A percentile compares a stretch with the other conserved stretches of the same genome.
Evolutionary conservation across 2,329 filamentous ascomycete genomes (phyloP).

Genomic region (Lachnellula willkommii): DNA sequence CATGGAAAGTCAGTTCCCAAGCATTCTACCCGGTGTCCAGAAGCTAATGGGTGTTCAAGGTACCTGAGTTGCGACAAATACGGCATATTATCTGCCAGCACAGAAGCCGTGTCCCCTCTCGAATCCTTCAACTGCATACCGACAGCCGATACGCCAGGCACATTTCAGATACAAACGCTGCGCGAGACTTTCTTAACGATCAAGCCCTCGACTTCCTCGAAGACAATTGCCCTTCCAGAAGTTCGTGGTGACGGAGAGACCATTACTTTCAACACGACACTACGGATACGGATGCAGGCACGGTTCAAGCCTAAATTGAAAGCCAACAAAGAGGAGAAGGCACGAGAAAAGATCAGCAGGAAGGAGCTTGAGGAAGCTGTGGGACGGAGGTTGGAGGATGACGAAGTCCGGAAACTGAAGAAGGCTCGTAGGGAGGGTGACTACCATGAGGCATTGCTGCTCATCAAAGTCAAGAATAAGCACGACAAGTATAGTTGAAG

Average conservation of each 20-base stretch:
- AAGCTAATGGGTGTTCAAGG: slow-evolving; percentile 38
- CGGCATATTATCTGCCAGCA: slow-evolving; percentile 69
- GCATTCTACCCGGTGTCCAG: background rate
- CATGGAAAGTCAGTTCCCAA: slow-evolving; percentile 63
- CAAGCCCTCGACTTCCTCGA: slow-evolving; percentile 46
- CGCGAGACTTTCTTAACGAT: slow-evolving; percentile 65
- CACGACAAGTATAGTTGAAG: slow-evolving; percentile 72
- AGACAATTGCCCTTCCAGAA: slow-evolving; percentile 50
- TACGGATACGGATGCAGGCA: slow-evolving; percentile 89
- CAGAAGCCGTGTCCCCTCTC: slow-evolving; percentile 76
- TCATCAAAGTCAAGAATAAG: slow-evolving; percentile 86
- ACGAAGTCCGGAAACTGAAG: slow-evolving; percentile 80
- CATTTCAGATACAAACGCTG: slow-evolving; percentile 70
- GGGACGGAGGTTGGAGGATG: slow-evolving; percentile 70
- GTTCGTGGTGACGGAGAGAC: slow-evolving; percentile 70
- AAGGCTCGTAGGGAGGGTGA: slow-evolving; percentile 78
- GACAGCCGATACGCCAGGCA: slow-evolving; percentile 59
- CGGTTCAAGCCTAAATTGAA: slow-evolving; percentile 82
- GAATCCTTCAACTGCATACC: slow-evolving; percentile 72
- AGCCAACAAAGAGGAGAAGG: slow-evolving; percentile 76
- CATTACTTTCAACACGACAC: slow-evolving; percentile 62
- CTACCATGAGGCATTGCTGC: slow-evolving; percentile 80
- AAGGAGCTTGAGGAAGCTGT: slow-evolving; percentile 79
- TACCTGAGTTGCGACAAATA: slow-evolving; percentile 83
- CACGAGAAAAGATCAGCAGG: slow-evolving; percentile 76